Evolutionary conservation across 2,329 filamentous ascomycete genomes (phyloP).

Genomic region (Claviceps quebecensis): DNA sequence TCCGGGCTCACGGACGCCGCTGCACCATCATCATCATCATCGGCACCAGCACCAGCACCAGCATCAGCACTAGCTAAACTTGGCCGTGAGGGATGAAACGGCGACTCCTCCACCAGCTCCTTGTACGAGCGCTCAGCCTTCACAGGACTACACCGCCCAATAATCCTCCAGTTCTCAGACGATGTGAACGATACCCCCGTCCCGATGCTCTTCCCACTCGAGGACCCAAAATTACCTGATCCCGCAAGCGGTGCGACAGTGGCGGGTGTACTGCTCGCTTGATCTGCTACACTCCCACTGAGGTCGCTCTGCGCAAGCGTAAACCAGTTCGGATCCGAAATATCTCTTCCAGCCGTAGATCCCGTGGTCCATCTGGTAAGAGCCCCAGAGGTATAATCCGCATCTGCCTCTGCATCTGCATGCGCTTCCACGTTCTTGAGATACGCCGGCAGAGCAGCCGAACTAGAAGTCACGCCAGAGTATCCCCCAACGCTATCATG

Average conservation of each 20-base stretch:
- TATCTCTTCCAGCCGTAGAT: slow-evolving; percentile 1
- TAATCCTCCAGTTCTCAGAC: slow-evolving; percentile 23
- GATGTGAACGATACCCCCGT: slow-evolving; percentile 22
- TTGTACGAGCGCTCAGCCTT: slow-evolving; percentile 20
- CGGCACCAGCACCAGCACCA: slow-evolving; percentile 4
- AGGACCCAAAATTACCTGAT: slow-evolving; percentile 7
- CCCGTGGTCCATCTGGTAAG: slow-evolving; percentile 6
- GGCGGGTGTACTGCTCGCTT: slow-evolving; percentile 11
- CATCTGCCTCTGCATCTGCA: neutral
- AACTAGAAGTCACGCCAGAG: slow-evolving; percentile 20
- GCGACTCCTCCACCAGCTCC: slow-evolving; percentile 20
- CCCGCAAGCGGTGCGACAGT: slow-evolving; percentile 6
- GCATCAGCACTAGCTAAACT: slow-evolving; percentile 11
- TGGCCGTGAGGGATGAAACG: slow-evolving; percentile 25
- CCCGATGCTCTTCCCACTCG: slow-evolving; percentile 11
- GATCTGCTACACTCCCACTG: slow-evolving; percentile 12
- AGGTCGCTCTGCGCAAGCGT: slow-evolving; percentile 11
- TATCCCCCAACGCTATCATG: slow-evolving; percentile 12
- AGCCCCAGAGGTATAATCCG: neutral
- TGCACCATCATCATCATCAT: slow-evolving; percentile 3
- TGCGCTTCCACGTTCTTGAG: neutral
- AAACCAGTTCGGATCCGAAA: slow-evolving; percentile 10
- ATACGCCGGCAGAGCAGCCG: slow-evolving; percentile 16
- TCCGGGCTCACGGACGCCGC: slow-evolving; percentile 3
- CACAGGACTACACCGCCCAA: slow-evolving; percentile 11